phyloP scores from a whole-genome alignment of 108 stramenopile genomes.

The Ochromonas danica region DNA sequence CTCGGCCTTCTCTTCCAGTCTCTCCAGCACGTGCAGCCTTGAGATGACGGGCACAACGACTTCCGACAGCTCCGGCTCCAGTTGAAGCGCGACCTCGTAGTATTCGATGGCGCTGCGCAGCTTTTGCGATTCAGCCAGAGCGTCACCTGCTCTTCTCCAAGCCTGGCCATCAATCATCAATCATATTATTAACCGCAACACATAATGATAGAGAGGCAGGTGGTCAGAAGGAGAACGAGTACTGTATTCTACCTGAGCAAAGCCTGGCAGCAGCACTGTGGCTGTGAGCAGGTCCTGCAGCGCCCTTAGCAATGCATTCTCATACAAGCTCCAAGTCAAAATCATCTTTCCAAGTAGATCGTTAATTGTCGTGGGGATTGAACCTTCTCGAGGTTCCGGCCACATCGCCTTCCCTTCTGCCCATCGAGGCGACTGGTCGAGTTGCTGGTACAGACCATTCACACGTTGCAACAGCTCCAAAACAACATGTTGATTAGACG shows the following conservation, averaged over 20 bases:
- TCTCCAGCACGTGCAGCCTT: background rate
- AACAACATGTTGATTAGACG: too few species aligned
- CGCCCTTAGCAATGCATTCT: background rate
- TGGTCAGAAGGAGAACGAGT: background rate
- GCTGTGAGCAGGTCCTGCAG: slow-evolving; percentile 5
- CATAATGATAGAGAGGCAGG: background rate
- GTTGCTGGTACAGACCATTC: too few species aligned
- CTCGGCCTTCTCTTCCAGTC: background rate
- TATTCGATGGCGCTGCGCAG: background rate
- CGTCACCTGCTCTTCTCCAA: slow-evolving; percentile 7
- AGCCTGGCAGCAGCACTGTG: slow-evolving; percentile 7
- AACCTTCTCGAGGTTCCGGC: too few species aligned
- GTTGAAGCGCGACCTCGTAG: background rate
- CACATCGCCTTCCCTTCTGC: too few species aligned
- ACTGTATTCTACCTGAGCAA: background rate
- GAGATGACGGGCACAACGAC: background rate
- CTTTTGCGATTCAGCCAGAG: background rate
- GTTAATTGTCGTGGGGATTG: too few species aligned
- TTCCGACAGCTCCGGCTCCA: background rate
- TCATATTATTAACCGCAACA: background rate
- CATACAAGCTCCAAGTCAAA: background rate
- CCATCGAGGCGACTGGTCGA: too few species aligned
- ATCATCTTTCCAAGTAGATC: background rate
- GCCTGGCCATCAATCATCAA: too few species aligned
- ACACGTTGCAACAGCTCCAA: too few species aligned